These are phyloP conservation scores for Claviceps arundinis DNA, from an alignment of 2,329 filamentous ascomycete genomes.

Conservation along the genomic window DNA sequence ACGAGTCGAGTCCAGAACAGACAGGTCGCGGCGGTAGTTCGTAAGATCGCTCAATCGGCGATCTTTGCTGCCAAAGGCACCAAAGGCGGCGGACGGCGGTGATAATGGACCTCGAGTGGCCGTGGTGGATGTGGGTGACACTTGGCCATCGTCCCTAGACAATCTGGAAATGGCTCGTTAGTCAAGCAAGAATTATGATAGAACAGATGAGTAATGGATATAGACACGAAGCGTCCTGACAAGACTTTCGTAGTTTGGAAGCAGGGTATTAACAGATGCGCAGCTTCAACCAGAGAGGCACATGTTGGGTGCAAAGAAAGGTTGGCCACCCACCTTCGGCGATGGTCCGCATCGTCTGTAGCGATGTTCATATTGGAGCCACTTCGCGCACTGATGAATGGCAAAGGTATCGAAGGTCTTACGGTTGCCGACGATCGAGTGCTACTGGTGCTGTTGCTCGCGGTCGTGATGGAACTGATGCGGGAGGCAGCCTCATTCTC, in stretches of 20 bases:
- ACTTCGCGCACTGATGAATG: constrained; percentile 14
- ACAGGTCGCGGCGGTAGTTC: constrained; percentile 60
- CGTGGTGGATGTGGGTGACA: constrained; percentile 36
- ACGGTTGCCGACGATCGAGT: constrained; percentile 54
- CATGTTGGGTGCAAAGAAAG: background rate
- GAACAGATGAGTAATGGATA: background rate
- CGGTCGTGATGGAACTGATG: constrained; percentile 32
- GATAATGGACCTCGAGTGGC: constrained; percentile 33
- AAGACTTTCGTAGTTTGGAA: background rate
- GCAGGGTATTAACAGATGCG: background rate
- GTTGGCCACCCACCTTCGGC: constrained; percentile 22
- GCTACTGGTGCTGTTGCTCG: constrained; percentile 46
- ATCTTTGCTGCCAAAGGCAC: constrained; percentile 34
- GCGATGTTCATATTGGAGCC: constrained; percentile 17
- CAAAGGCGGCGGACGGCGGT: constrained; percentile 27
- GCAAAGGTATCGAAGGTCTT: constrained; percentile 29
- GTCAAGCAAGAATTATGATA: background rate
- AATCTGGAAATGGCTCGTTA: constrained; percentile 10
- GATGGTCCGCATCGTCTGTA: constrained; percentile 30
- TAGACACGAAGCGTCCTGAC: background rate
- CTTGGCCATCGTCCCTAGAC: constrained; percentile 26
- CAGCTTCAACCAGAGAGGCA: background rate
- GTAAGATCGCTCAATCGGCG: constrained; percentile 47
- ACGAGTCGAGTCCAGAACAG: constrained; percentile 50
- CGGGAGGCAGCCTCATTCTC: constrained; percentile 50